Evolutionary conservation across 257 asterid genomes (phyloP), one percentile per base, ranked within the genome.

Genomic region (Ilex aquifolium): DNA sequence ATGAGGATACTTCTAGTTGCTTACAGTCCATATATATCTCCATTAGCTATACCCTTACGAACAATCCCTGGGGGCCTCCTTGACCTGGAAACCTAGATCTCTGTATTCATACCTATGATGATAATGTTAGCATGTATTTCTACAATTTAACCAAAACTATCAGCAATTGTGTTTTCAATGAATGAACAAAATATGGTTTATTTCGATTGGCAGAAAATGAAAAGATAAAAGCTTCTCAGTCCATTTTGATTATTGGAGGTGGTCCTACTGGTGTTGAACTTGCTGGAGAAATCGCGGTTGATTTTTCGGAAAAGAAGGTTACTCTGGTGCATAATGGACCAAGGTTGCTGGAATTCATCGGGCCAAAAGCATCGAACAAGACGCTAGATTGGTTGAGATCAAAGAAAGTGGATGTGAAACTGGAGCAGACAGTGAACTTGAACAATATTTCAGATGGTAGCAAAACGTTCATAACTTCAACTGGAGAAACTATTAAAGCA

Each of bases 251-350:
- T 57, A 75, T 91, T 57, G 96, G 98, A 74, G 98, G 98, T 16
- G 98, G 98, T 10, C 96, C 98, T 53, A 77, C 80, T 21, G 96
- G 98, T 61, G 98, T 91, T 11, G 98, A 91, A 69, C 80, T 91
- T 13, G 98, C 98, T 62, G 82, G 71, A 62, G 98, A 91, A 72
- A 83, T 91, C 48, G 63, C 76, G n/a, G 83, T 66, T 13, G 88
- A 88, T 73, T 91, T 81, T 72, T 94, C 98, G 17, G 96, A 73
- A 27, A 88, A 88, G 78, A 91, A 91, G 75, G 88, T 86, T 21
- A 84, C 81, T 0, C 76, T 88, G 60, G 90, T 86, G 78, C 96
- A 88, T 40, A 73, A 81, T 7, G 95, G 98, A 56, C 65, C 85
- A 32, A 84, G 94, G 73, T 74, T 91, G 69, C 66, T 91, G 64